Evolutionary conservation across 345 rosid genomes (phyloP).

Genomic region (Lepidium didymum): DNA sequence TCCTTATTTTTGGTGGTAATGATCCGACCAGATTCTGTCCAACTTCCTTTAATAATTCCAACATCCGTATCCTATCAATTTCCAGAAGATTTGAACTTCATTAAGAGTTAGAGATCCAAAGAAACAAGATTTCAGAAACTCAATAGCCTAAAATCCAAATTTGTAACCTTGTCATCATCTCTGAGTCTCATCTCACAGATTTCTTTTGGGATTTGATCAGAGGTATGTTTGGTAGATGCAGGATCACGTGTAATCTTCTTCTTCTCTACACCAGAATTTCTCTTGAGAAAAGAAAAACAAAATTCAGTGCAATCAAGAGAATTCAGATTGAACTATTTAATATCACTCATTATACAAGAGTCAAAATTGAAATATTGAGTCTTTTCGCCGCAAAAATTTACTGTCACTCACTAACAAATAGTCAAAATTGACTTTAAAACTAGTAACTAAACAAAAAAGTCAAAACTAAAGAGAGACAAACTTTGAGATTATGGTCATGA

Average conservation of each 20-base stretch:
- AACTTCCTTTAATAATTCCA: constrained; percentile 39
- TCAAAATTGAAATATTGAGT: no score
- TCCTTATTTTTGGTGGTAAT: constrained; percentile 84
- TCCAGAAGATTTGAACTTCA: not conserved
- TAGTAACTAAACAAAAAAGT: no score
- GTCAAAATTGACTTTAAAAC: no score
- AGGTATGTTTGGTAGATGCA: constrained; percentile 24
- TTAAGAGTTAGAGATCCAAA: not conserved
- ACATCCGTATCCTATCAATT: constrained; percentile 21
- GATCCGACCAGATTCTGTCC: constrained; percentile 87
- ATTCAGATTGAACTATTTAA: no score
- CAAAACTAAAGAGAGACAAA: no score
- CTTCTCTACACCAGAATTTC: constrained; percentile 36
- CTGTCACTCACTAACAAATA: no score
- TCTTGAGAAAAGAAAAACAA: no score
- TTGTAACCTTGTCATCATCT: constrained; percentile 52
- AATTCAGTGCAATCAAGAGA: no score
- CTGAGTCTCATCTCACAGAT: constrained; percentile 44
- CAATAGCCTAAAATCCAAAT: not conserved
- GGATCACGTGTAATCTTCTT: constrained; percentile 29
- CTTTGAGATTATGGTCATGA: no score
- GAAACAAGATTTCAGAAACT: not conserved
- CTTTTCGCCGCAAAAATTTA: no score
- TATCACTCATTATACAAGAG: no score
- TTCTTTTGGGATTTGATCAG: constrained; percentile 52